Conservation (phyloP, 495 filamentous ascomycete genomes). For the Lophiostoma macrostomum region DNA sequence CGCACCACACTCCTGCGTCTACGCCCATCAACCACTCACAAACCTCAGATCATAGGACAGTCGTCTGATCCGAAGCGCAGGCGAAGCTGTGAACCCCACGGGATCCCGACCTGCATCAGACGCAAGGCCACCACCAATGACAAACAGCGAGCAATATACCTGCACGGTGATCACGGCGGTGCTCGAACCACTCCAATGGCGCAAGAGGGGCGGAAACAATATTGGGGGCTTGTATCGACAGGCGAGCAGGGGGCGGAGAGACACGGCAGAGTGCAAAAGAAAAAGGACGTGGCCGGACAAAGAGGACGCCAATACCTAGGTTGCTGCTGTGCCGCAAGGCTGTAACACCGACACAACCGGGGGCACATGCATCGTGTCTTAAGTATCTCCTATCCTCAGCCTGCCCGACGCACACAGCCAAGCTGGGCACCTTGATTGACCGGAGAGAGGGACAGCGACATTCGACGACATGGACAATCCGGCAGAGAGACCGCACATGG, state of each 20-base stretch:
- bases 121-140: neutral
- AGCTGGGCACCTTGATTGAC: too few relatives aligned
- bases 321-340: slow-evolving; percentile 26
- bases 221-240: too few relatives aligned
- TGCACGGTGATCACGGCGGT: too few relatives aligned
- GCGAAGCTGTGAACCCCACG: too few relatives aligned
- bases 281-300: neutral
- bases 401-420: slow-evolving; percentile 6
- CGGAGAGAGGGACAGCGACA: slow-evolving; percentile 2
- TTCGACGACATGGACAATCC: slow-evolving; percentile 15
- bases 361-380: slow-evolving; percentile 1
- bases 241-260: too few relatives aligned
- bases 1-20: too few relatives aligned
- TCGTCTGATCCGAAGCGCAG: too few relatives aligned
- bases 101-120: neutral
- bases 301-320: neutral
- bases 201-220: too few relatives aligned
- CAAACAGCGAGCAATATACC: neutral
- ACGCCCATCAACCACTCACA: too few relatives aligned
- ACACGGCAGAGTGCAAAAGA: too few relatives aligned
- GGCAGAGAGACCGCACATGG: slow-evolving; percentile 52
- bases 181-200: too few relatives aligned
- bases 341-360: slow-evolving; percentile 8
- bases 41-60: too few relatives aligned
- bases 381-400: slow-evolving; percentile 9